Evolutionary conservation across 2,329 filamentous ascomycete species (phyloP).

Genomic region (Colletotrichum agaves): DNA sequence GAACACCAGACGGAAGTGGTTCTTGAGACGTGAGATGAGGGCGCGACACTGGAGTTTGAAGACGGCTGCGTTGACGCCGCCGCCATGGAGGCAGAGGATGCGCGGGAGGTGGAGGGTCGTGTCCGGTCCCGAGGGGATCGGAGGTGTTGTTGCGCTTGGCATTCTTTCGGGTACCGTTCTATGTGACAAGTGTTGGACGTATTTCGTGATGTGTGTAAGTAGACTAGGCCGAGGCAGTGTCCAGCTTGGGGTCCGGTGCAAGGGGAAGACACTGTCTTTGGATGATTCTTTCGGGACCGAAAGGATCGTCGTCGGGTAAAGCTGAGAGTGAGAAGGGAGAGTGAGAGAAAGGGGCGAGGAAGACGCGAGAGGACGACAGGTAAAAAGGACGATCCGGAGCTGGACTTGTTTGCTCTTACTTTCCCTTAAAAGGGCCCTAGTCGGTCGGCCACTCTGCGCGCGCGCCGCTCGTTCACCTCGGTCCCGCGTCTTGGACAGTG

Average conservation of each 20-base stretch:
- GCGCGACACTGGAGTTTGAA: slow-evolving; percentile 76
- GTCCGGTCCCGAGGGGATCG: slow-evolving; percentile 18
- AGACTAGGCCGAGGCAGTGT: no score
- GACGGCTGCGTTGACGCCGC: slow-evolving; percentile 77
- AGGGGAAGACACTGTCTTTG: background rate
- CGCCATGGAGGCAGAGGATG: slow-evolving; percentile 84
- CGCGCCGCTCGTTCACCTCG: slow-evolving; percentile 4
- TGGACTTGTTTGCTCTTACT: background rate
- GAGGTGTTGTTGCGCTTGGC: slow-evolving; percentile 26
- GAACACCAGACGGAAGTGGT: slow-evolving; percentile 77
- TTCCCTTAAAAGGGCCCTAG: background rate
- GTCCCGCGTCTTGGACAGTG: background rate
- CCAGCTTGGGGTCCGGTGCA: no score
- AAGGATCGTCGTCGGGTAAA: background rate
- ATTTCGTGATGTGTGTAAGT: background rate
- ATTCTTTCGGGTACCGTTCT: background rate
- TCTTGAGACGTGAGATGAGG: slow-evolving; percentile 57
- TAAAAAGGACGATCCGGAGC: slow-evolving; percentile 3
- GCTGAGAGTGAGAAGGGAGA: background rate
- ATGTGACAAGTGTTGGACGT: background rate
- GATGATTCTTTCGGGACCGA: slow-evolving; percentile 17
- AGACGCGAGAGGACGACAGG: slow-evolving; percentile 1
- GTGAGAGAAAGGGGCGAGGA: slow-evolving; percentile 9
- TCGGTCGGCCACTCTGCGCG: background rate
- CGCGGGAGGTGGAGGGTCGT: slow-evolving; percentile 60